Evolutionary conservation across 164 flowering plant genomes (phyloP).

Genomic region (Hamamelis virginiana): DNA sequence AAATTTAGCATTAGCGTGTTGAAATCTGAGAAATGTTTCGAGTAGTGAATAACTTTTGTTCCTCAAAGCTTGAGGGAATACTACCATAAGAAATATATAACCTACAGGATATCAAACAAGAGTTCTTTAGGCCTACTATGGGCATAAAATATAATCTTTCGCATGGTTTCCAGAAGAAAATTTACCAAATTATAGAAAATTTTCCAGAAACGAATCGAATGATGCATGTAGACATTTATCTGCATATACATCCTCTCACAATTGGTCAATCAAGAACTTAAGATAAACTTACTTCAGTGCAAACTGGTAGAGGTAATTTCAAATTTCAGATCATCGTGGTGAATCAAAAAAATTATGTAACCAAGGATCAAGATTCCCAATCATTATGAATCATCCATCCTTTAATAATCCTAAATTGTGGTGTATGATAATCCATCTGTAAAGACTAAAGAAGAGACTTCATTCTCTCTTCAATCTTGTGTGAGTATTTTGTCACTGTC

Average conservation of each 20-base stretch:
- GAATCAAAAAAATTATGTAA: neutral
- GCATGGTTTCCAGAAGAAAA: neutral
- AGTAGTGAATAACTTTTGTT: no score
- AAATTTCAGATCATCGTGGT: neutral
- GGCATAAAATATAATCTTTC: neutral
- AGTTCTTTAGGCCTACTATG: neutral
- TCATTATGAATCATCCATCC: neutral
- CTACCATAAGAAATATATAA: neutral
- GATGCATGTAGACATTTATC: no score
- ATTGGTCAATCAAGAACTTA: no score
- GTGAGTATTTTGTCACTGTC: neutral
- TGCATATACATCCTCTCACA: no score
- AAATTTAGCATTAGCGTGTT: no score
- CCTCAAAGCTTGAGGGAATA: neutral
- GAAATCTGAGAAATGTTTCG: no score
- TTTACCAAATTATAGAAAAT: no score
- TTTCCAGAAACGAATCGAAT: no score
- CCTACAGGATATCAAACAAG: neutral
- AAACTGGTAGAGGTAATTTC: no score
- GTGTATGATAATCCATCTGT: neutral
- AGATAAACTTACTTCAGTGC: no score
- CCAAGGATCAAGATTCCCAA: neutral
- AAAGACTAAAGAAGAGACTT: neutral
- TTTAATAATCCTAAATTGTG: neutral
- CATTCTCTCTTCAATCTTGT: neutral